phyloP scores from a whole-genome alignment of 164 flowering plant genomes.

The Warburgia ugandensis region DNA sequence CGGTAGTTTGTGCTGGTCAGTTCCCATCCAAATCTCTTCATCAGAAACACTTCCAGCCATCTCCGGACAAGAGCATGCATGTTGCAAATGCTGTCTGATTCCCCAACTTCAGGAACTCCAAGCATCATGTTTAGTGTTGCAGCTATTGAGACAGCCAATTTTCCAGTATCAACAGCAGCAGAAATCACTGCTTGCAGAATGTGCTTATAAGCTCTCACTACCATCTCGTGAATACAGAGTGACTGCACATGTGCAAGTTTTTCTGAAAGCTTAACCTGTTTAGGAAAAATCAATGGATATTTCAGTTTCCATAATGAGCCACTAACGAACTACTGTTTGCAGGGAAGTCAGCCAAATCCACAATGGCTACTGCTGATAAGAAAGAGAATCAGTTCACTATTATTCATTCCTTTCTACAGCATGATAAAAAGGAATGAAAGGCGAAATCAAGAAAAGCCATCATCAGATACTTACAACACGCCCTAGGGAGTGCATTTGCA shows the following conservation, averaged over 20 bases:
- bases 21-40: constrained; percentile 92
- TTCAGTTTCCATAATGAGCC: background rate
- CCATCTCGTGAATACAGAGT: constrained; percentile 97
- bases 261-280: constrained; percentile 92
- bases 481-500: constrained; percentile 92
- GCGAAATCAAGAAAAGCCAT: no score
- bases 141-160: constrained; percentile 66
- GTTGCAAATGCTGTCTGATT: constrained; percentile 28
- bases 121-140: constrained; percentile 85
- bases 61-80: constrained; percentile 66
- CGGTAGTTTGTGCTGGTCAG: constrained; percentile 47
- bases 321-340: background rate
- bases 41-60: constrained; percentile 78
- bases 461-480: constrained; percentile 80
- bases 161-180: constrained; percentile 44
- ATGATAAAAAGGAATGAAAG: no score
- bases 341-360: background rate
- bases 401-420: no score
- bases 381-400: no score
- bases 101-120: constrained; percentile 56
- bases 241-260: constrained; percentile 94
- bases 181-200: constrained; percentile 87
- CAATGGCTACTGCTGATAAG: no score
- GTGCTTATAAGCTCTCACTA: constrained; percentile 94
- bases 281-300: constrained; percentile 5